Evolutionary conservation across 805 yeast genomes (phyloP), one percentile per base, ranked within the genome.

Genomic region (Saturnispora galanensis): DNA sequence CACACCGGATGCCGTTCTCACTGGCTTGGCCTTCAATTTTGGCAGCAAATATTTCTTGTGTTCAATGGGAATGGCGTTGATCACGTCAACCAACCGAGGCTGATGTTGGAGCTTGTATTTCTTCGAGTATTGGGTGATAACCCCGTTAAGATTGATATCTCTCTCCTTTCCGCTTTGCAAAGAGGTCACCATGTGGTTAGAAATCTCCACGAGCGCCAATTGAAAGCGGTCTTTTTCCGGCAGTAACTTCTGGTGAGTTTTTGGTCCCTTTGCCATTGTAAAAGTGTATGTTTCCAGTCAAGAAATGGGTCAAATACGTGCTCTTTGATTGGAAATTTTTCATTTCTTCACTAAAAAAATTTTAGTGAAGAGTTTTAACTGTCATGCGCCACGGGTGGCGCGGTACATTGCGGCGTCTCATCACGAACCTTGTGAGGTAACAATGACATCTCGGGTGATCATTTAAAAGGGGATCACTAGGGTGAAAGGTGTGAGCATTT

Each of bases 1-100:
- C 47, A 93, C 95, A 56, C 98, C 98, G 10, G 95, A 84, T 0
- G 98, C 98, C 0, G 98, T 93, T 64, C 98, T 76, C 38, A 93
- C 97, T 0, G 98, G 98, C 63, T 93, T 93, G n/a, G 98, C 98
- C 65, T 93, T 86, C 38, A 93, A 71, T 65, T 89, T 89, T 2
- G 97, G 98, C 34, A 93, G 70, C 44, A 93, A 66, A 57, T 88
- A 88, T 60, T 87, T 87, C 63, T 86, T 87, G 65, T 90, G 84
- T 59, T 90, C 96, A 59, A 90, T 97, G 9, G 98, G 98, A 48
- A 93, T 90, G 1, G 97, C 84, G 32, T 87, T 77, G 30, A 93
- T 90, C 56, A 93, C 88, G 64, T 93, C 98, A 1, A 97, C 90
- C 41, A 93, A 71, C 55, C 97, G 71, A 13, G 98, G 98, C 60